phyloP scores from a whole-genome alignment of 2,329 filamentous ascomycete genomes.

The Hyphodiscus sp. region DNA sequence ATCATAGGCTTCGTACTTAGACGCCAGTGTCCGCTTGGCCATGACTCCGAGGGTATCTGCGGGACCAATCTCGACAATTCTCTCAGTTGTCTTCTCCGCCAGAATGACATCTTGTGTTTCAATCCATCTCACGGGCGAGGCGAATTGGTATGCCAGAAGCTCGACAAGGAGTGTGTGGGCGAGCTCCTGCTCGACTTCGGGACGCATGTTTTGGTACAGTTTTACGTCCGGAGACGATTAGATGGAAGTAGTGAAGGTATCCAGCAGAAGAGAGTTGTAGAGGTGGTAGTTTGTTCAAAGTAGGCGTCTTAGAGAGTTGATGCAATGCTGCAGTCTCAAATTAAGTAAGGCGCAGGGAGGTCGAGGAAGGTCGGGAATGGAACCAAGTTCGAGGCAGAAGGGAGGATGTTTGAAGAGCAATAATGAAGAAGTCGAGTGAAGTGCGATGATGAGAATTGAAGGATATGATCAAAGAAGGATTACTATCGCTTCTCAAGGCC shows the following conservation, averaged over 20 bases:
- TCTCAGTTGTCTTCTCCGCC: constrained; percentile 89
- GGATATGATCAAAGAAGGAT: neutral
- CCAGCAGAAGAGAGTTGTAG: neutral
- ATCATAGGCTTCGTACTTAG: constrained; percentile 98
- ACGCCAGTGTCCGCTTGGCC: constrained; percentile 90
- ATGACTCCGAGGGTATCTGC: constrained; percentile 96
- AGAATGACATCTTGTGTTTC: constrained; percentile 99
- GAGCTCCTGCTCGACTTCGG: constrained; percentile 98
- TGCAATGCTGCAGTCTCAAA: neutral
- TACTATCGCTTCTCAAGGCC: neutral
- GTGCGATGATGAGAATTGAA: neutral
- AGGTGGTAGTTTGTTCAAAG: neutral
- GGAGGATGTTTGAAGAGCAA: neutral
- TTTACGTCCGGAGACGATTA: constrained; percentile 27
- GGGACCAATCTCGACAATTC: constrained; percentile 95
- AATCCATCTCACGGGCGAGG: constrained; percentile 98
- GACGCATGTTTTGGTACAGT: constrained; percentile 64
- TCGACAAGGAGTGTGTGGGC: constrained; percentile 97
- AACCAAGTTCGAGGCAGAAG: neutral
- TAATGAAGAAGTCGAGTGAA: neutral
- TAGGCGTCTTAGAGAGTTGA: neutral
- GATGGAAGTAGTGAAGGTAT: constrained; percentile 12
- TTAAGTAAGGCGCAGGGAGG: neutral
- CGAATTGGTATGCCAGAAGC: constrained; percentile 98
- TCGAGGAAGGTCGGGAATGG: neutral